These are phyloP conservation scores for Termitomyces bulborhizus DNA, from an alignment of 768 basidiomycete species.

Conservation along the genomic window DNA sequence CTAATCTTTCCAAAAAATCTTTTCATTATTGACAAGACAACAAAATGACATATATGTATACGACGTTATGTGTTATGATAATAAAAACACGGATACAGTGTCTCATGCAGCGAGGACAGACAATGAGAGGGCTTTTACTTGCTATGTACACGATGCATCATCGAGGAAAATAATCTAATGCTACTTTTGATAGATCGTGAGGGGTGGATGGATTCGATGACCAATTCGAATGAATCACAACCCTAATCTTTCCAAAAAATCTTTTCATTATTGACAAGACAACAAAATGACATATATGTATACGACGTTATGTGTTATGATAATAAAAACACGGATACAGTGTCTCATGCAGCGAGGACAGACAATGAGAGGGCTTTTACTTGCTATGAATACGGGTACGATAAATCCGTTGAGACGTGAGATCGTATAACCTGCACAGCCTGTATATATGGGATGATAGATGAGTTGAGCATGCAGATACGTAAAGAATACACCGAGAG, in stretches of 20 bases:
- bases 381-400: background rate
- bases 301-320: background rate
- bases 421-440: background rate
- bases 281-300: background rate
- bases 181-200: background rate
- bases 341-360: background rate
- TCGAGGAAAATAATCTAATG: background rate
- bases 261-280: background rate
- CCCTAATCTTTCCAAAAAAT: no score
- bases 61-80: background rate
- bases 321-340: background rate
- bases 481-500: slow-evolving; percentile 9
- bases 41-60: background rate
- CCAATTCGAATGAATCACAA: no score
- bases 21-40: background rate
- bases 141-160: background rate
- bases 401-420: background rate
- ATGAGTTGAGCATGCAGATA: slow-evolving; percentile 3
- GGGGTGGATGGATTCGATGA: background rate
- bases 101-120: background rate
- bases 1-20: background rate
- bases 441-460: background rate
- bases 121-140: background rate
- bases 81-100: background rate
- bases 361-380: no score